Evolutionary conservation across 805 yeast genomes (phyloP), one percentile per base, ranked within the genome.

Genomic region (Saturnispora sekii): DNA sequence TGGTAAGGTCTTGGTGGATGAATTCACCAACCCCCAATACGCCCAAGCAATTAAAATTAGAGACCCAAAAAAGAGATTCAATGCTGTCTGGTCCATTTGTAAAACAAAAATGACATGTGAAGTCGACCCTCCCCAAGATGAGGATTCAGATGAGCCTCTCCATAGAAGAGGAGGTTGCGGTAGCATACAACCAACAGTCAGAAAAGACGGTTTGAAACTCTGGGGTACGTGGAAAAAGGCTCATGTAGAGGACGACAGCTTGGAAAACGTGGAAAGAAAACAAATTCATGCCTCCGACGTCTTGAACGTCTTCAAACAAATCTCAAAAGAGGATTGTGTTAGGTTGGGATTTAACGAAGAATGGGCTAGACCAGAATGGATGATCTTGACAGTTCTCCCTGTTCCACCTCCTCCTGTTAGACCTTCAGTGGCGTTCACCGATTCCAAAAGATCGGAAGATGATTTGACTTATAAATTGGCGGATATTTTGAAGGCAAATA

Each of bases 381-480:
- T 93, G 80, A 74, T 93, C 49, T 77, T 93, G 53, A 88, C 97
- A 2, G 97, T 93, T n/a, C 72, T 93, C 57, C 98, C 99, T 1
- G 98, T 93, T 15, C 99, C 99, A 37, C 99, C 99, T 42, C 99
- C 99, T 50, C 97, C 97, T 32, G 99, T 93, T 31, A 82, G 99
- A 65, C 99, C 99, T 10, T 85, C 96, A 18, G 93, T 93, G 68
- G 96, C 98, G 2, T 89, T 93, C 58, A 93, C 93, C 54, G 98
- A 93, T 62, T 86, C 97, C 10, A 96, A 95, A 50, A 81, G 98
- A 69, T 97, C 97, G 55, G 98, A 93, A 65, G 99, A 93, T 77
- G 99, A 93, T 73, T 81, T 93, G 67, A 93, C 99, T 2, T 93
- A 89, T 64, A 93, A 93, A 66, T 73, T 93, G 53, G 97, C 97